Evolutionary conservation across 768 basidiomycete genomes (phyloP), one percentile per base, ranked within the genome.

Genomic region (Boletus pseudopeckii): DNA sequence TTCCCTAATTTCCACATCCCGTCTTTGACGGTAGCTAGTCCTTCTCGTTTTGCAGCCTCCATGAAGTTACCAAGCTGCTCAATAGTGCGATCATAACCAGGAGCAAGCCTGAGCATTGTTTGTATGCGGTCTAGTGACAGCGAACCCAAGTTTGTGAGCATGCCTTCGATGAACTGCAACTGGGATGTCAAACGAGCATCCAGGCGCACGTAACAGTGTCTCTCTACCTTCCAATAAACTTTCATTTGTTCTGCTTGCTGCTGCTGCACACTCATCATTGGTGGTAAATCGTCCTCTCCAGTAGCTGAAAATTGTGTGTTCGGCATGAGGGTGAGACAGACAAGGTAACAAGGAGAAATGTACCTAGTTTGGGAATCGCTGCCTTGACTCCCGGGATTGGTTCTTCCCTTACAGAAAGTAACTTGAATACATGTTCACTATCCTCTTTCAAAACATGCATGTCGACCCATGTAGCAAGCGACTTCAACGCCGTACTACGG

Each of bases 161-260:
- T 92, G 28, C 90, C 92, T 71, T 91, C 86, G 55, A 95, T 89
- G 71, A 88, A 95, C 88, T 92, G 55, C 20, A 39, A 14, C 6
- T 46, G 8, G 49, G 9, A 48, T 45, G 54, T 60, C 40, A 51
- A 41, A 36, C 13, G 53, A 37, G 26, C 17, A 47, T 11, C 3
- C 13, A 43, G 5, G 30, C 22, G 43, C 43, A 40, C 9, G 3
- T 9, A n/a, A 20, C 6, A 14, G 8, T 15, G 9, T 26, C 24
- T 24, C 24, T 70, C 7, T 48, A 85, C 91, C 83, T 90, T 92
- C 92, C 92, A 95, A 67, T 86, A 90, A 1, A 92, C 79, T 55
- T 77, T 81, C 86, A 95, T 91, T 71, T 93, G 88, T 62, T 91
- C 88, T 0, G 85, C 84, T 64, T 91, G 85, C 41, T 88, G 86